Evolutionary conservation across 805 yeast genomes (phyloP).

Genomic region (Candida berthetii): DNA sequence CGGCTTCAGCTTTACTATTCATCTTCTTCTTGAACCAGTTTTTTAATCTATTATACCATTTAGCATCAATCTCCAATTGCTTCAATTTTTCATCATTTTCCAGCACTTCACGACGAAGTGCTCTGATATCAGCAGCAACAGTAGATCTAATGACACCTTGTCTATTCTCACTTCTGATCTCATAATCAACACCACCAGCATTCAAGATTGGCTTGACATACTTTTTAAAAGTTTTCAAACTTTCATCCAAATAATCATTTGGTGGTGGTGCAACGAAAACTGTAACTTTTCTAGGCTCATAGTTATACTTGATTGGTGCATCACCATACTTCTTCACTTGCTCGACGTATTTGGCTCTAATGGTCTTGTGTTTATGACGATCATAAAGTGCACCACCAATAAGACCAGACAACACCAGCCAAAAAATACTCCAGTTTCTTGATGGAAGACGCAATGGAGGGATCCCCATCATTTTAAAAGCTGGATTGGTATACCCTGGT

Average conservation of each 20-base stretch:
- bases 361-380: conserved; percentile 59
- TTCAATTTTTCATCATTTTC: conserved; percentile 19
- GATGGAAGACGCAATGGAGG: conserved; percentile 76
- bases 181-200: conserved; percentile 81
- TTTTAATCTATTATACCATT: conserved; percentile 13
- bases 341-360: conserved; percentile 60
- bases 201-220: conserved; percentile 83
- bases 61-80: conserved; percentile 12
- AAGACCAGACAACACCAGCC: conserved; percentile 59
- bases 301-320: conserved; percentile 37
- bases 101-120: conserved; percentile 45
- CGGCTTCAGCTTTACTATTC: conserved; percentile 1
- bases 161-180: conserved; percentile 65
- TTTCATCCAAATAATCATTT: conserved; percentile 74
- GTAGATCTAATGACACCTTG: conserved; percentile 84
- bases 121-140: conserved; percentile 81
- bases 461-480: conserved; percentile 79
- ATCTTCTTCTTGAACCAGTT: conserved; percentile 1
- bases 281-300: conserved; percentile 67
- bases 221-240: conserved; percentile 66
- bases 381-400: conserved; percentile 82
- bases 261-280: conserved; percentile 97
- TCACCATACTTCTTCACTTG: conserved; percentile 50
- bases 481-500: conserved; percentile 63
- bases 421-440: conserved; percentile 89